phyloP scores from a whole-genome alignment of 2,329 filamentous ascomycete genomes.

The Fusarium sublunatum region DNA sequence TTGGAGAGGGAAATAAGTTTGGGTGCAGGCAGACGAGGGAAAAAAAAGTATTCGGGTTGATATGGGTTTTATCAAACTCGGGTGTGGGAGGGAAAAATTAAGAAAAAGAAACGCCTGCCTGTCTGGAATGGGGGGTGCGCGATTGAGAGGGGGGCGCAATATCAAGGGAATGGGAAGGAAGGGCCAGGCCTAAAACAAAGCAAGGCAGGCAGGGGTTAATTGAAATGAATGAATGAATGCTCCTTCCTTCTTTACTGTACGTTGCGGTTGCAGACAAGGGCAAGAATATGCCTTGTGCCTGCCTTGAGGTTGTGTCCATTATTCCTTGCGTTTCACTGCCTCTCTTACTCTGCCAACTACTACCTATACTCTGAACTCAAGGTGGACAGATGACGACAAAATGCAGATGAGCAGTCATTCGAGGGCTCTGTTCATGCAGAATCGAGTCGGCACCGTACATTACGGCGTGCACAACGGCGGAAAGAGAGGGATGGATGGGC shows the following conservation, averaged over 20 bases:
- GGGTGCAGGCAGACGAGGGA: slow-evolving; percentile 38
- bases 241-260: slow-evolving; percentile 9
- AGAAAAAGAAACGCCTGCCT: slow-evolving; percentile 36
- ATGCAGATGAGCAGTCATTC: slow-evolving; percentile 18
- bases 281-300: slow-evolving; percentile 28
- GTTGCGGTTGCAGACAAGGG: slow-evolving; percentile 1
- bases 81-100: slow-evolving; percentile 46
- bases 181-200: slow-evolving; percentile 34
- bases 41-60: slow-evolving; percentile 47
- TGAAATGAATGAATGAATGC: slow-evolving; percentile 19
- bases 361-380: slow-evolving; percentile 8
- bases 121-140: slow-evolving; percentile 42
- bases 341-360: slow-evolving; percentile 5
- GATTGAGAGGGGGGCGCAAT: slow-evolving; percentile 28
- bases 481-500: slow-evolving; percentile 32
- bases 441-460: slow-evolving; percentile 27
- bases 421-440: slow-evolving; percentile 27
- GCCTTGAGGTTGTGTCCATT: slow-evolving; percentile 8
- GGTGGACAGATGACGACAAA: slow-evolving; percentile 30
- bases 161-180: slow-evolving; percentile 24
- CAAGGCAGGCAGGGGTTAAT: slow-evolving; percentile 35
- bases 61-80: slow-evolving; percentile 47
- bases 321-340: slow-evolving; percentile 5
- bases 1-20: slow-evolving; percentile 40
- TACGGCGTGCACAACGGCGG: slow-evolving; percentile 32